Evolutionary conservation across 139 green algal genomes (phyloP).

Genomic region (Zygnema circumcarinatum): DNA sequence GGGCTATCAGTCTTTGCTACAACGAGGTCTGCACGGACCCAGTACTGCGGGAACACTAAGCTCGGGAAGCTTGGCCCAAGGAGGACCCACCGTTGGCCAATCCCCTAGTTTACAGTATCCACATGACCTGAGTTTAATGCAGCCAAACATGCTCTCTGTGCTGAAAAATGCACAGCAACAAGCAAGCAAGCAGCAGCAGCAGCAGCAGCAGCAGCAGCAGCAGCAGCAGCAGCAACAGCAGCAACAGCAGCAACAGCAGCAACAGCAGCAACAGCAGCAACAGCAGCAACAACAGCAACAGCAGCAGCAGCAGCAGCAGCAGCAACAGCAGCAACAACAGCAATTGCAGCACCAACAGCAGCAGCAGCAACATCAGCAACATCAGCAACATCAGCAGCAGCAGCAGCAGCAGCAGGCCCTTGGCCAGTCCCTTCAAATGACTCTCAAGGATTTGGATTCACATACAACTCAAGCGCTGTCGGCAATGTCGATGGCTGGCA

Average conservation of each 20-base stretch:
- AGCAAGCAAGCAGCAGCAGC: neutral
- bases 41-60: no score
- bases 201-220: constrained; percentile 1
- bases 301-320: constrained; percentile 5
- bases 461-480: neutral
- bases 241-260: constrained; percentile 4
- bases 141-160: neutral
- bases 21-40: neutral
- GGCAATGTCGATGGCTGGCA: constrained; percentile 12
- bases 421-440: neutral
- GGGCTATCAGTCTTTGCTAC: neutral
- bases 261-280: neutral
- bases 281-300: neutral
- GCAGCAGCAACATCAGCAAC: constrained; percentile 20
- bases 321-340: neutral
- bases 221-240: constrained; percentile 14
- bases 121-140: neutral
- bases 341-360: constrained; percentile 21
- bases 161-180: neutral
- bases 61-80: neutral
- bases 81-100: neutral
- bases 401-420: neutral
- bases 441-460: neutral
- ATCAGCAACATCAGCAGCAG: neutral
- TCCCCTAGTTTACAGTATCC: neutral